phyloP scores from a whole-genome alignment of 352 stramenopile species.

The Hyphochytrium catenoides region DNA sequence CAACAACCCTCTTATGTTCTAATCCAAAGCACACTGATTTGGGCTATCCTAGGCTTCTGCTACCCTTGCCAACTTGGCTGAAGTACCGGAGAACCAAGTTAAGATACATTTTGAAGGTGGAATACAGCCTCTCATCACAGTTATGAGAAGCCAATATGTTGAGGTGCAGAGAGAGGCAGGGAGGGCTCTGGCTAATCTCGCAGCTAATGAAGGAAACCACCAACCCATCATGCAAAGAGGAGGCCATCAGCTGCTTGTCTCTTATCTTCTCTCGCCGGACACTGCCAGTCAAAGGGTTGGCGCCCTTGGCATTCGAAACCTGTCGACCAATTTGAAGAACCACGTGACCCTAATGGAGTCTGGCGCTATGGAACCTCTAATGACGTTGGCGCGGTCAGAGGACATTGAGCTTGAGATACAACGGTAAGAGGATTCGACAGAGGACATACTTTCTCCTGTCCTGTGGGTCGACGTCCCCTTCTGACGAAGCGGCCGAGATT shows the following conservation, averaged over 20 bases:
- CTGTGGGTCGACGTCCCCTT: too few relatives aligned
- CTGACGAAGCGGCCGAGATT: too few relatives aligned
- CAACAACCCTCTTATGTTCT: too few relatives aligned
- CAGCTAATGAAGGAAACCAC: constrained; percentile 59
- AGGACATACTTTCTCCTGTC: too few relatives aligned
- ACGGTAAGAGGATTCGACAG: too few relatives aligned
- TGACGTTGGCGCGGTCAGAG: constrained; percentile 73
- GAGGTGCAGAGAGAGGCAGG: constrained; percentile 75
- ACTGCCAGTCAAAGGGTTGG: constrained; percentile 76
- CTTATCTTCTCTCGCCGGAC: constrained; percentile 80
- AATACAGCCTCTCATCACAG: constrained; percentile 66
- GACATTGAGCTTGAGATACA: constrained; percentile 44
- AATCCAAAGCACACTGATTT: too few relatives aligned
- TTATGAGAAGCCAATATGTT: constrained; percentile 86
- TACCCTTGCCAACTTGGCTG: constrained; percentile 78
- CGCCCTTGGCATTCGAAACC: constrained; percentile 77
- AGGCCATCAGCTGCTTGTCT: constrained; percentile 81
- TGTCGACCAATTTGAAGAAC: constrained; percentile 70
- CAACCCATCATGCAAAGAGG: constrained; percentile 68
- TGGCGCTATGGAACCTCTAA: constrained; percentile 79
- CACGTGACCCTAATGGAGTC: constrained; percentile 72
- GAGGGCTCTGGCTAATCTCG: constrained; percentile 74
- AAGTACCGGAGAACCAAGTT: constrained; percentile 82
- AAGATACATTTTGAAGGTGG: constrained; percentile 75
- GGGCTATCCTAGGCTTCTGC: too few relatives aligned